These are phyloP conservation scores for Sarocladiaceae sp. DNA, from an alignment of 2,329 filamentous ascomycete genomes.

Conservation along the genomic window DNA sequence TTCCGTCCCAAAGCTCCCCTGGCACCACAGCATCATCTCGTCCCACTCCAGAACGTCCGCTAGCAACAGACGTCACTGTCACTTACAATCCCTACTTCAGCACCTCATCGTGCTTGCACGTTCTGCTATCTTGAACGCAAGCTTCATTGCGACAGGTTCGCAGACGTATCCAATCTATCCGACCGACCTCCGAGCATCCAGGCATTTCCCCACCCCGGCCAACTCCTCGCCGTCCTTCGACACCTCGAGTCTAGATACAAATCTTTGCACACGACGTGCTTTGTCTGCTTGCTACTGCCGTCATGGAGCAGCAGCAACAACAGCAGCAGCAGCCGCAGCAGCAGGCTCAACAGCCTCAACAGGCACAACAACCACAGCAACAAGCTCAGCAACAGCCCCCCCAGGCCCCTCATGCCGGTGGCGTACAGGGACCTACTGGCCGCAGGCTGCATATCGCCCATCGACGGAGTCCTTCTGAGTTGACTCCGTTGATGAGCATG, in stretches of 20 bases:
- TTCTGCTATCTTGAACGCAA: neutral
- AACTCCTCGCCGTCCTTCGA: constrained; percentile 13
- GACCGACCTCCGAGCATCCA: constrained; percentile 8
- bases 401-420: constrained; percentile 45
- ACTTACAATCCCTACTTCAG: neutral
- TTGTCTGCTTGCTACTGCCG: constrained; percentile 41
- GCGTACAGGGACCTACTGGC: constrained; percentile 67
- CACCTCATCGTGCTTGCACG: too few relatives aligned
- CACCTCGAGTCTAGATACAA: constrained; percentile 16
- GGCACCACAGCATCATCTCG: constrained; percentile 2
- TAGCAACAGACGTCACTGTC: constrained; percentile 1
- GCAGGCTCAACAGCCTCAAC: constrained; percentile 36
- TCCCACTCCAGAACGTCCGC: constrained; percentile 3
- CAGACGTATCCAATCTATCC: constrained; percentile 2
- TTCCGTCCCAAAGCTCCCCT: constrained; percentile 2
- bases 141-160: constrained; percentile 9
- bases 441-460: constrained; percentile 96
- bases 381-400: constrained; percentile 40
- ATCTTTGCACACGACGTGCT: constrained; percentile 34
- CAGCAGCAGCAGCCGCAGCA: constrained; percentile 53
- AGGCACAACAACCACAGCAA: constrained; percentile 32
- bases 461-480: constrained; percentile 91
- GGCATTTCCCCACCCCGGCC: constrained; percentile 8
- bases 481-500: constrained; percentile 97
- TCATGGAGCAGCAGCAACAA: constrained; percentile 49